Evolutionary conservation across 495 filamentous ascomycete genomes (phyloP).

Genomic region (Aspergillus cristatus): DNA sequence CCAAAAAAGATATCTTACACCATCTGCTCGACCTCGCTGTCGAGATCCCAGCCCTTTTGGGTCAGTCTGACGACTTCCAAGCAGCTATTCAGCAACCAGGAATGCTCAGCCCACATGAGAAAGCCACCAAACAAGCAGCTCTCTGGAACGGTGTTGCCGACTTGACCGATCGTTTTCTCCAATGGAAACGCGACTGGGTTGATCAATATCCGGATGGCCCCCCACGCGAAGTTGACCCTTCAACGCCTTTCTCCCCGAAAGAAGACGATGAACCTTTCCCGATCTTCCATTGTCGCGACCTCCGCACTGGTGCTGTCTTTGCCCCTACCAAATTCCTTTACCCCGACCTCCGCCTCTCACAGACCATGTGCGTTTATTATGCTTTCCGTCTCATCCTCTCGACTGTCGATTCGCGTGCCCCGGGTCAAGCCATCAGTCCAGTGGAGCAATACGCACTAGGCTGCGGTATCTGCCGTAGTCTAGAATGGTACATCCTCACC

Average conservation of each 20-base stretch:
- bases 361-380: conserved; percentile 37
- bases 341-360: conserved; percentile 32
- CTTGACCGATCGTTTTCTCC: conserved; percentile 21
- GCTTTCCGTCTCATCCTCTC: conserved; percentile 29
- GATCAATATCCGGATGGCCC: conserved; percentile 28
- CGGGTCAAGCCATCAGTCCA: conserved; percentile 22
- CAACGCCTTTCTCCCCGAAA: not conserved
- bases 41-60: conserved; percentile 27
- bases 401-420: conserved; percentile 23
- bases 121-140: conserved; percentile 25
- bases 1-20: conserved; percentile 33
- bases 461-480: conserved; percentile 33
- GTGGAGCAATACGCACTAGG: conserved; percentile 30
- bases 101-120: conserved; percentile 24
- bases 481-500: conserved; percentile 33
- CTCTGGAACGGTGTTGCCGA: conserved; percentile 31
- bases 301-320: conserved; percentile 29
- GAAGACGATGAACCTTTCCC: conserved; percentile 22
- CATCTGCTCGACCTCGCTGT: conserved; percentile 31
- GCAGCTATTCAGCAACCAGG: conserved; percentile 8
- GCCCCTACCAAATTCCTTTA: conserved; percentile 28
- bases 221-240: conserved; percentile 19
- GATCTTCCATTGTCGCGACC: conserved; percentile 29
- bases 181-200: conserved; percentile 30
- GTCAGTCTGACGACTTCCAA: conserved; percentile 24